Percentiles rank a stretch among this genome's conserved stretches.
Evolutionary conservation across 2,329 filamentous ascomycete genomes (phyloP).

Genomic region (Clonostachys rosea): DNA sequence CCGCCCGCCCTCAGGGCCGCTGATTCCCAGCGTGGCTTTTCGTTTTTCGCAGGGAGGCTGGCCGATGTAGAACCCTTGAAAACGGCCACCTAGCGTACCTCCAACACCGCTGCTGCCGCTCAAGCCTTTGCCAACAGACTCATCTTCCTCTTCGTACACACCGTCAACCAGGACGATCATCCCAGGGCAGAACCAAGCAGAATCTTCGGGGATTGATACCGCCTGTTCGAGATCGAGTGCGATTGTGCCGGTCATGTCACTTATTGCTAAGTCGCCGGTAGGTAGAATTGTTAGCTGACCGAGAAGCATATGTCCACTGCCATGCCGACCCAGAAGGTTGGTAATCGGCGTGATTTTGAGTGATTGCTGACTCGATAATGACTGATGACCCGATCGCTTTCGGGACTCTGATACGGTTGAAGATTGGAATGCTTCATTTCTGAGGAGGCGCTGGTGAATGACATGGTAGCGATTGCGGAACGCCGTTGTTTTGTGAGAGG

Average conservation of each 20-base stretch:
- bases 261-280: conserved; percentile 75
- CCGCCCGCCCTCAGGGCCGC: conserved; percentile 49
- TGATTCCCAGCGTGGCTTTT: conserved; percentile 71
- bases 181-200: conserved; percentile 88
- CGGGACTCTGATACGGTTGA: conserved; percentile 65
- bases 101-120: conserved; percentile 79
- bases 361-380: conserved; percentile 54
- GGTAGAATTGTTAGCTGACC: conserved; percentile 79
- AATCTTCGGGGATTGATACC: conserved; percentile 75
- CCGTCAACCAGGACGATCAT: conserved; percentile 96
- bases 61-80: conserved; percentile 85
- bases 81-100: conserved; percentile 86
- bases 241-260: conserved; percentile 86
- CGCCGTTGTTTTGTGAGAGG: conserved; percentile 76
- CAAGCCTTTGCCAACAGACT: conserved; percentile 62
- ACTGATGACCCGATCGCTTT: conserved; percentile 48
- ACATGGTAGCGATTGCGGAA: conserved; percentile 91
- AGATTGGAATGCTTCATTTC: conserved; percentile 89
- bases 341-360: conserved; percentile 88
- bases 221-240: conserved; percentile 78
- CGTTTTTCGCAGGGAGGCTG: conserved; percentile 89
- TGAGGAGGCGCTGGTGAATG: conserved; percentile 84
- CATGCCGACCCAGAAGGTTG: conserved; percentile 72
- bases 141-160: conserved; percentile 91
- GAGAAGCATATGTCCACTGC: conserved; percentile 79